Evolutionary conservation across 495 filamentous ascomycete genomes (phyloP), one percentile per base, ranked within the genome.

Genomic region (Xylaria curta): DNA sequence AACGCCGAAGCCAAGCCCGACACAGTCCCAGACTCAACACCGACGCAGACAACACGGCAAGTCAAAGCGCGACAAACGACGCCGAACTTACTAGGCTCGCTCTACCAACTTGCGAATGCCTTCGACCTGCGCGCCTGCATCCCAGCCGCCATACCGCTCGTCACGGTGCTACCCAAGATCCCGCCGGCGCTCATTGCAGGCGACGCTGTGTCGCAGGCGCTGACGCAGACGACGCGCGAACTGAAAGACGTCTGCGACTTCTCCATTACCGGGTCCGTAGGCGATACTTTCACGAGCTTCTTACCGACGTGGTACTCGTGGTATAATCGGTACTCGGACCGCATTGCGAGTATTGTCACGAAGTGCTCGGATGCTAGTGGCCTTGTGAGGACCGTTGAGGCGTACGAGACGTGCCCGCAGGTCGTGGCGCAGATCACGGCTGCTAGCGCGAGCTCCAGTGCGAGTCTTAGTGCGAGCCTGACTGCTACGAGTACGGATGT

Each of bases 281-380:
- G 70, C 36, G 70, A 72, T 8, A 62, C 65, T 4, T 72, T 68
- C 24, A 72, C 70, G 4, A 36, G 26, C 21, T 72, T 72, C 42
- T 56, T 72, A 21, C 70, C 70, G 0, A 46, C 53, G 0, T 72
- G 70, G 70, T 72, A 72, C 36, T 47, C 63, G 54, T 72, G 70
- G 70, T 72, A 72, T 51, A 21, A 72, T 17, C 13, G 21, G 13
- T 36, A 72, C 44, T 51, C 54, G 56, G 63, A 51, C 31, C 47
- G 58, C 31, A 26, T 72, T 4, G 51, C 49, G 42, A 67, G 24
- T 21, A 31, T 72, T 28, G 31, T 72, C 7, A 67, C 53, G 1
- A 67, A 51, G 44, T 72, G 70, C 15, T 44, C 63, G 2, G 58
- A 67, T 28, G 70, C 63, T 0, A 19, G 26, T 12, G 38, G 31